Percentiles rank a stretch among this genome's conserved stretches.
phyloP scores from a whole-genome alignment of 148 eudicot genomes.

The Vaccinium myrtillus region DNA sequence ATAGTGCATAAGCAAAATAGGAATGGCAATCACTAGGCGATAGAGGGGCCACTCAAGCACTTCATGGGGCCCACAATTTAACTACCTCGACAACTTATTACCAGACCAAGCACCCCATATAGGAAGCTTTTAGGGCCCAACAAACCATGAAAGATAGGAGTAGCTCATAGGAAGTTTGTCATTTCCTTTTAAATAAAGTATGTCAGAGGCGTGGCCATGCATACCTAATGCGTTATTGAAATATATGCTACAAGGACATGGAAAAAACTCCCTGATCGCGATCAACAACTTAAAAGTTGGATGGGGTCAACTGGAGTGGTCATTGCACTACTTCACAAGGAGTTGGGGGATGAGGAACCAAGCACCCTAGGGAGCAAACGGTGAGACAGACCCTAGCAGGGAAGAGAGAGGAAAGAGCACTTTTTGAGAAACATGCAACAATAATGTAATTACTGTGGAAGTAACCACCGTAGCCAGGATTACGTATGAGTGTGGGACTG shows the following conservation, averaged over 20 bases:
- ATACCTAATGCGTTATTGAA: not conserved
- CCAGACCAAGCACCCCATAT: not conserved
- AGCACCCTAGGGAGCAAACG: not conserved
- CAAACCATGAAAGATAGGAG: not conserved
- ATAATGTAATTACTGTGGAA: no score
- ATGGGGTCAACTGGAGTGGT: not conserved
- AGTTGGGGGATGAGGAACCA: not conserved
- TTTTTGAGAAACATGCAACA: not conserved
- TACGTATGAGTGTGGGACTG: no score
- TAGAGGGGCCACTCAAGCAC: not conserved
- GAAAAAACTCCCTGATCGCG: not conserved
- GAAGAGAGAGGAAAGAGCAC: not conserved
- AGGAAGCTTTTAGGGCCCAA: not conserved
- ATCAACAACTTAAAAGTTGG: not conserved
- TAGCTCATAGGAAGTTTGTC: not conserved
- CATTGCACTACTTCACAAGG: not conserved
- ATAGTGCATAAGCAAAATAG: not conserved
- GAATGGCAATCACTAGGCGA: not conserved
- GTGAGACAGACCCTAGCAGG: not conserved
- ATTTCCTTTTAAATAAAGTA: not conserved
- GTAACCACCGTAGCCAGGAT: no score
- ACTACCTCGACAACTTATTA: not conserved
- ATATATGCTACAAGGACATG: not conserved
- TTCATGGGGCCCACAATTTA: not conserved
- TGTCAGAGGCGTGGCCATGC: not conserved